phyloP scores from a whole-genome alignment of 2,329 filamentous ascomycete species.

The Fusarium nurragi region DNA sequence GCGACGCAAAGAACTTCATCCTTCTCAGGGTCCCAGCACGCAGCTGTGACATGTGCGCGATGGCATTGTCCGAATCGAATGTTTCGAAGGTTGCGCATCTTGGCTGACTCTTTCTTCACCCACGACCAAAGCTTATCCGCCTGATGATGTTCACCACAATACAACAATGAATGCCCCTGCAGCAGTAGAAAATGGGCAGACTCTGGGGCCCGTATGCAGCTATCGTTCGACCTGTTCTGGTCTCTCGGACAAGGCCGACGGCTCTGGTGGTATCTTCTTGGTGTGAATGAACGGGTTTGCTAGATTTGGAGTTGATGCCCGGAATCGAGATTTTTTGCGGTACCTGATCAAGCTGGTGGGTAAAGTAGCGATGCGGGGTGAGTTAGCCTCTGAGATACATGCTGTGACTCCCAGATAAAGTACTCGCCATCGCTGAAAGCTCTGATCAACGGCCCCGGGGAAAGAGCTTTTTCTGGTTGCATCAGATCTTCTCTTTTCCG shows the following conservation, averaged over 20 bases:
- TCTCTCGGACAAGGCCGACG: slow-evolving; percentile 37
- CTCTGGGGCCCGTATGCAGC: slow-evolving; percentile 29
- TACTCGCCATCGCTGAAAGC: too few relatives aligned
- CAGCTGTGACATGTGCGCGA: slow-evolving; percentile 72
- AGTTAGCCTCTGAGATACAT: slow-evolving; percentile 15
- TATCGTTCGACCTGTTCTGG: slow-evolving; percentile 41
- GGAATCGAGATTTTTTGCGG: slow-evolving; percentile 42
- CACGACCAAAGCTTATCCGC: background rate
- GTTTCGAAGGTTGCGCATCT: slow-evolving; percentile 89
- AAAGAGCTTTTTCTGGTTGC: slow-evolving; percentile 24
- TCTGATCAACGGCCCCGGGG: slow-evolving; percentile 11
- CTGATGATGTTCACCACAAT: slow-evolving; percentile 6
- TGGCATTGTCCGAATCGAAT: slow-evolving; percentile 75
- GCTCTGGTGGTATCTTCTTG: slow-evolving; percentile 28
- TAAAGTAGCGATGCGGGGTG: slow-evolving; percentile 23
- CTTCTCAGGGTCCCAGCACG: slow-evolving; percentile 84
- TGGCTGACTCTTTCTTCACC: slow-evolving; percentile 7
- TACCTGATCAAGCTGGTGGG: slow-evolving; percentile 33
- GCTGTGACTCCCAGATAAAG: slow-evolving; percentile 12
- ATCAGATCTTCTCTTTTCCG: slow-evolving; percentile 18
- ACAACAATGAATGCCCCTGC: background rate
- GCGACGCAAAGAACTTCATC: slow-evolving; percentile 84
- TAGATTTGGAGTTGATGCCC: slow-evolving; percentile 40
- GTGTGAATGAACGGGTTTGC: slow-evolving; percentile 41
- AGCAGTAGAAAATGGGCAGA: slow-evolving; percentile 30